Evolutionary conservation across 345 rosid genomes (phyloP), one percentile per base, ranked within the genome.

Genomic region (Excoecaria cochinchinensis): DNA sequence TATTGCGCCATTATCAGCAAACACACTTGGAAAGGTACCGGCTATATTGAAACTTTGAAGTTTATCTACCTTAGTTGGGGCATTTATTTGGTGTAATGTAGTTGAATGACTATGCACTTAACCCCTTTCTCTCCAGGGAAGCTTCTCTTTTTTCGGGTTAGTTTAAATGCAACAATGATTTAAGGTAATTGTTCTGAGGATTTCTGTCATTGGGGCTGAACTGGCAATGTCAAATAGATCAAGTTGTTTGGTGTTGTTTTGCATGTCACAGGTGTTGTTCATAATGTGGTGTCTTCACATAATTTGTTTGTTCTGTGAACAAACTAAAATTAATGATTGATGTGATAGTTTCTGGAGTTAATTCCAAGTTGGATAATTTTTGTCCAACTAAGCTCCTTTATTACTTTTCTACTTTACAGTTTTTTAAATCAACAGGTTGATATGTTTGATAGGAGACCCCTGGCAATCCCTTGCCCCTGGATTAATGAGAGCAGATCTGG

Each of bases 1-100:
- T 77, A 86, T 93, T 73, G 98, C 98, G 68, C 98, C 98, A 6
- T 81, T 95, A 60, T 95, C 98, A 24, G 97, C 98, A 4, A 93
- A 95, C 88, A 93, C 98, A 8, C 88, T 95, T 71, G 98, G 90
- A 78, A 95, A 95, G 95, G 99, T 90, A 1, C 48, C 47, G 8
- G 8, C 8, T 44, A 44, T 44, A 44, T 6, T 53, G 62, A 58
- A 58, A 21, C 60, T 56, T 56, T 21, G 10, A n/a, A 21, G 12
- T 9, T n/a, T 58, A 25, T 58, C 62, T 58, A 0, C 8, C 0
- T 4, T 58, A 3, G 1, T 21, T 58, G 62, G 62, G 48, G 62
- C 36, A 58, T 58, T 58, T 11, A 6, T 5, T 8, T 31, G 9
- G 10, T 6, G 48, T 44, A 44, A 44, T 44, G 5, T 10, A 6